Base-by-base conservation (phyloP, 169 alveolate species). In the Plasmodium chabaudi region DNA sequence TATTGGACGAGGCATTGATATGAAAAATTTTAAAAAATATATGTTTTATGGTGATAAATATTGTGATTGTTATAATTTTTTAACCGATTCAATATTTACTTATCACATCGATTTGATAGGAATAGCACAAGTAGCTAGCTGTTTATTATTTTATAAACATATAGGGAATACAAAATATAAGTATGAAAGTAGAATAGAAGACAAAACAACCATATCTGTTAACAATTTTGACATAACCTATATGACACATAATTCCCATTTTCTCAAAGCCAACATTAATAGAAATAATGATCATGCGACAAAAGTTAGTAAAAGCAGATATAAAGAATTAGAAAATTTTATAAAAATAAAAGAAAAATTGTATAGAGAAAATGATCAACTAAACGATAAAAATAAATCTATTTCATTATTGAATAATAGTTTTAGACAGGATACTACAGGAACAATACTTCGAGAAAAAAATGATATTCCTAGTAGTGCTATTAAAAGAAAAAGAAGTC, bases 121-220 rank as follows among this genome's bases (percentile, higher is more conserved):
- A 9, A 82, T 82, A 27, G 90, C 90, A 15, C 90, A 82, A 68
- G 67, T 82, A 61, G 90, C 90, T 65, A 68, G 90, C 86, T 65
- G 90, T 51, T 39, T 82, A 27, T 61, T 82, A 82, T 82, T 53
- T 25, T 82, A 56, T 53, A 82, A 68, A 12, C 90, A 82, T 39
- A 34, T 82, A 17, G 72, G 90, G 5, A n/a, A 61, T 72, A 39
- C 10, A 23, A 82, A 82, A 82, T 82, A 82, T 25, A 68, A 57
- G 47, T 82, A 68, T 59, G 90, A 82, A n/a, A 44, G 25, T 4
- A 82, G 17, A 25, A 67, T 82, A 21, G 27, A 34, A 19, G 90
- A 82, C 15, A 69, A 23, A 15, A 51, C 67, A 23, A 53, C 67
- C 10, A 49, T 71, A 1, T 15, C 34, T 13, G 25, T 82, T 6